Evolutionary conservation across 768 basidiomycete genomes (phyloP).

Genomic region (Inosperma sp.): DNA sequence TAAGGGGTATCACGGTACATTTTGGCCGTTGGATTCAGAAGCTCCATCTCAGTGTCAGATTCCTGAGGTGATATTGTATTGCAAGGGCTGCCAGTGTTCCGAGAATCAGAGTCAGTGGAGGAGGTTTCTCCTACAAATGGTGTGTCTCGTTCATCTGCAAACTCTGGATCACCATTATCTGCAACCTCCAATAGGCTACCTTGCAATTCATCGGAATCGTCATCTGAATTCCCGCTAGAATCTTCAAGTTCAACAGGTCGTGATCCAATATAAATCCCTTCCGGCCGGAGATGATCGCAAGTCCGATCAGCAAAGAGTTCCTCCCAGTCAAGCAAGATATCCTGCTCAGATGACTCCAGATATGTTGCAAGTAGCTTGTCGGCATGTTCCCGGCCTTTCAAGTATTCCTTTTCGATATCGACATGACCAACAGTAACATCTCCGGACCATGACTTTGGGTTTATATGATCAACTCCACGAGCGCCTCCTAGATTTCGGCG

Average conservation of each 20-base stretch:
- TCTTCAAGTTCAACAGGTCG: neutral
- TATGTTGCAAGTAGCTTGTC: constrained; percentile 3
- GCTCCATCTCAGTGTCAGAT: neutral
- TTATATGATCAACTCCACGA: constrained; percentile 20
- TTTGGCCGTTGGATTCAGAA: neutral
- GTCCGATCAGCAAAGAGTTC: constrained; percentile 6
- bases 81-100: no score
- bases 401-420: constrained; percentile 7
- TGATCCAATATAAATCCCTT: constrained; percentile 10
- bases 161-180: no score
- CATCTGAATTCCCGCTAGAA: neutral
- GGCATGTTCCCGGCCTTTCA: constrained; percentile 4
- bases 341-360: neutral
- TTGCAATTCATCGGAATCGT: neutral
- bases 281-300: constrained; percentile 15
- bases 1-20: neutral
- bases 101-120: no score
- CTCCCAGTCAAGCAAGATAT: constrained; percentile 2
- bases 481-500: constrained; percentile 7
- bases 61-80: no score
- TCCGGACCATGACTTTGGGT: constrained; percentile 22
- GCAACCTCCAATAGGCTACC: neutral
- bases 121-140: no score
- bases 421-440: constrained; percentile 16
- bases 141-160: no score